Conservation (phyloP, 1,139 yeast species). For the Geotrichum fermentans region DNA sequence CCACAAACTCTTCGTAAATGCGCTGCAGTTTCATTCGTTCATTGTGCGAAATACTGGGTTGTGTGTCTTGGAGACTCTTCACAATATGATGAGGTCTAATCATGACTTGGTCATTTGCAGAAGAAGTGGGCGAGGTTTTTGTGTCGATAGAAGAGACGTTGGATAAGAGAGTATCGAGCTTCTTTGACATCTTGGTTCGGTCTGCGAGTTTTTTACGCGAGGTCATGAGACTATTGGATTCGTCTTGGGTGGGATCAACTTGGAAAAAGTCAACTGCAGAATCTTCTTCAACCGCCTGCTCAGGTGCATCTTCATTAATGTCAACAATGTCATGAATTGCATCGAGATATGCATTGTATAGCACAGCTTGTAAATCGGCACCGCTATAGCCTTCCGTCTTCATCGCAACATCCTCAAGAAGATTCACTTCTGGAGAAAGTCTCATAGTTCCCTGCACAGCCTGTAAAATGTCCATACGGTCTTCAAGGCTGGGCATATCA, state of each 20-base stretch:
- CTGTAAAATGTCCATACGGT: constrained; percentile 66
- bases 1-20: constrained; percentile 69
- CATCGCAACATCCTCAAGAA: constrained; percentile 51
- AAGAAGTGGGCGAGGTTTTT: not conserved
- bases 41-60: constrained; percentile 74
- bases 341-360: constrained; percentile 85
- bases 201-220: constrained; percentile 42
- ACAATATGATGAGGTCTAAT: constrained; percentile 55
- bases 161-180: constrained; percentile 42
- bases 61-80: constrained; percentile 69
- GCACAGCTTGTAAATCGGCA: constrained; percentile 90
- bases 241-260: constrained; percentile 26
- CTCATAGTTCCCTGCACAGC: constrained; percentile 48
- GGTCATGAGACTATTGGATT: constrained; percentile 11
- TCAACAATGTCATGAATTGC: constrained; percentile 80
- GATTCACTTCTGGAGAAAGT: constrained; percentile 45
- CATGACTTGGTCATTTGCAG: constrained; percentile 27
- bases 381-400: constrained; percentile 79
- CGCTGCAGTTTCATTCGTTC: constrained; percentile 60
- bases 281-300: constrained; percentile 29
- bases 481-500: constrained; percentile 71
- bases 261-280: constrained; percentile 38
- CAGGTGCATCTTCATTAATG: constrained; percentile 26
- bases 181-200: constrained; percentile 44
- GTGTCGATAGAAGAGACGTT: constrained; percentile 1